Evolutionary conservation across 1,139 yeast genomes (phyloP).

Genomic region (Suhomyces terraborum): DNA sequence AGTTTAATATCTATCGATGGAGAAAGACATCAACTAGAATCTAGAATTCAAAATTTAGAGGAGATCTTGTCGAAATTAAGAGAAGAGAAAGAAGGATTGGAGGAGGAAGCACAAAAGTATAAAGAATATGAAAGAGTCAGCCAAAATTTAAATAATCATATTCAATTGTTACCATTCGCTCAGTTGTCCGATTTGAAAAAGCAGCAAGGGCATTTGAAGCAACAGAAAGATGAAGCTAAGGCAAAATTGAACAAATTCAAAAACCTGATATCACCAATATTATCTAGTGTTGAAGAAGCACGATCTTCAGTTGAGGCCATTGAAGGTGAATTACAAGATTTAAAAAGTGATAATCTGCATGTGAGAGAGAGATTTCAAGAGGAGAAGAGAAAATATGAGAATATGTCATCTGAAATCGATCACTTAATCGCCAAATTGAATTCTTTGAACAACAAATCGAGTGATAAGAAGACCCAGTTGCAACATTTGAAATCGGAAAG

Average conservation of each 20-base stretch:
- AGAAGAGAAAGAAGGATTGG: constrained; percentile 34
- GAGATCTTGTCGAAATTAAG: constrained; percentile 34
- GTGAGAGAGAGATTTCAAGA: constrained; percentile 9
- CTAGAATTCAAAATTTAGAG: constrained; percentile 23
- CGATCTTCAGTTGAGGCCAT: constrained; percentile 13
- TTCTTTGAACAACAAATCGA: constrained; percentile 24
- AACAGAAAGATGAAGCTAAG: constrained; percentile 44
- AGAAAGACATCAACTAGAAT: constrained; percentile 29
- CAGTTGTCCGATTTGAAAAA: constrained; percentile 54
- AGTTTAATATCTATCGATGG: constrained; percentile 55
- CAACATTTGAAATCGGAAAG: constrained; percentile 21
- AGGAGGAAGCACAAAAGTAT: constrained; percentile 42
- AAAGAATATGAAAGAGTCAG: constrained; percentile 44
- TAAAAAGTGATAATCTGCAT: constrained; percentile 8
- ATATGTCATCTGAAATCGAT: constrained; percentile 24
- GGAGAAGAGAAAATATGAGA: constrained; percentile 20
- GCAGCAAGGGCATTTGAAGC: constrained; percentile 43
- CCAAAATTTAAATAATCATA: constrained; percentile 49
- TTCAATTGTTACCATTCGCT: constrained; percentile 62
- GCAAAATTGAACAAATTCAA: constrained; percentile 32
- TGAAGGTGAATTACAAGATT: constrained; percentile 10
- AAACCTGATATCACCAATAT: constrained; percentile 2
- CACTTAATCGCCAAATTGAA: constrained; percentile 21
- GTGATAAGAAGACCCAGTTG: constrained; percentile 28
- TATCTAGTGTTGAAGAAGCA: constrained; percentile 11